phyloP scores from a whole-genome alignment of 129 eudicot genomes.

The Deinandra increscens region DNA sequence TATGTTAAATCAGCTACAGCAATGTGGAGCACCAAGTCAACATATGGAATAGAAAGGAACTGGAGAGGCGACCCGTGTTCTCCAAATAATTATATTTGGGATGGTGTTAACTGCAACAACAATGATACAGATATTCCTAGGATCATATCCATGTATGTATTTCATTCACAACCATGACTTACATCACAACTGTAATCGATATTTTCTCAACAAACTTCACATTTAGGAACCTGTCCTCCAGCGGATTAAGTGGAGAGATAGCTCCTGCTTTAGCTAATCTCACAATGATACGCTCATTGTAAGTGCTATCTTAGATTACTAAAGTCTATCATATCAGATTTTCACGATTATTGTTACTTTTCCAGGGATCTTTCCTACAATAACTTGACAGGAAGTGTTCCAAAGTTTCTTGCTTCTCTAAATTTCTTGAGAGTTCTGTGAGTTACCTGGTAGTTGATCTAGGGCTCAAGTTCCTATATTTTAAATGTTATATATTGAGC shows the following conservation, averaged over 20 bases:
- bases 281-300: conserved; percentile 29
- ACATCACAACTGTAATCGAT: background rate
- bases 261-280: conserved; percentile 30
- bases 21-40: conserved; percentile 37
- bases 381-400: conserved; percentile 33
- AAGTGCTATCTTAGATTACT: conserved; percentile 19
- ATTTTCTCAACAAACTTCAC: background rate
- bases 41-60: conserved; percentile 22
- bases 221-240: conserved; percentile 37
- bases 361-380: conserved; percentile 43
- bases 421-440: conserved; percentile 25
- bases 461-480: too few species aligned
- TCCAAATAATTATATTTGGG: conserved; percentile 38
- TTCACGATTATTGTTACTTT: background rate
- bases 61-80: conserved; percentile 52
- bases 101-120: conserved; percentile 37
- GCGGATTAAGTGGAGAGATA: conserved; percentile 35
- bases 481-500: background rate
- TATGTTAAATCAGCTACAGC: conserved; percentile 21
- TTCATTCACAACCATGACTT: background rate
- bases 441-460: too few species aligned
- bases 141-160: conserved; percentile 33
- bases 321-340: background rate
- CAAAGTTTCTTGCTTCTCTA: conserved; percentile 30
- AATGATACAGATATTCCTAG: conserved; percentile 8